Evolutionary conservation across 202 grass and related monocot genomes (phyloP), one percentile per base, ranked within the genome.

Genomic region (Carex sylvatica): DNA sequence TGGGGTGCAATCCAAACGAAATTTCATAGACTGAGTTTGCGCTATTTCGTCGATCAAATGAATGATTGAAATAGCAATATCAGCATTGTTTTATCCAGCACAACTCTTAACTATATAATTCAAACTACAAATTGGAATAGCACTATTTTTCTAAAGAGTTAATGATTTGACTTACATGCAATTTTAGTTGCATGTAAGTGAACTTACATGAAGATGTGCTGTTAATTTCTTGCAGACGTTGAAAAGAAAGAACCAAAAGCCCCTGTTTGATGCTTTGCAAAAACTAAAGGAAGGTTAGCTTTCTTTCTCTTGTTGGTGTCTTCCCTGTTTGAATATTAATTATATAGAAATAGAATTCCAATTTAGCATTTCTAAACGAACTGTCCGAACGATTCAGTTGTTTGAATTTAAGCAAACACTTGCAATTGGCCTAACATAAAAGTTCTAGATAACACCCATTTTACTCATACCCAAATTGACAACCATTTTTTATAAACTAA

Each of bases 261-360:
- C 95, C 22, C 86, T 95, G 33, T 98, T 86, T 55, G 89, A 98
- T n/a, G 91, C 91, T 30, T 91, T 98, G 0, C 92, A 91, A 52
- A 98, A 95, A 87, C 84, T 98, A 55, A 98, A 98, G 83, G 91
- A 98, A 91, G 91, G 93, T 93, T 64, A 26, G 8, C 7, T 74
- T 8, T 26, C 33, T 66, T 42, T 42, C 53, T 70, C 23, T 13
- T 28, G 5, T 42, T 62, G 28, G 44, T 9, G 6, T 77, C 6
- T 71, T 77, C 28, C 26, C 52, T 58, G 30, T 59, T 58, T 35
- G 8, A 77, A 77, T 58, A 19, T 5, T 77, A 77, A 19, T 5
- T 77, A 77, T 77, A 59, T 77, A 18, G 24, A 30, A 77, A 77
- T 3, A 19, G 9, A 47, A 47, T 23, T 47, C 19, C 19, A 71